phyloP scores from a whole-genome alignment of 1,139 yeast species.

The Protomyces inouyei region DNA sequence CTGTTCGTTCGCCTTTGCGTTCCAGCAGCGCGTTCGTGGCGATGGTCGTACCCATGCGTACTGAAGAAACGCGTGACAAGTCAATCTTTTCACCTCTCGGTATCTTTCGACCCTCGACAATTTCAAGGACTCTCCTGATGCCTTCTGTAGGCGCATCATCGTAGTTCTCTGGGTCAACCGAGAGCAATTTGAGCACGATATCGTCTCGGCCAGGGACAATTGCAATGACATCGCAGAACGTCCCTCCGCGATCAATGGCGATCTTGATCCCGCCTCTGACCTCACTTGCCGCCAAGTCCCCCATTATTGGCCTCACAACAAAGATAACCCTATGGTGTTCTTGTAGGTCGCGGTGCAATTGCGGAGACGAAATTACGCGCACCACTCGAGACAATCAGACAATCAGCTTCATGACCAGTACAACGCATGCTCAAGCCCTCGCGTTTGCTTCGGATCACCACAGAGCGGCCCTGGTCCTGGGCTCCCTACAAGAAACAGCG shows the following conservation, averaged over 20 bases:
- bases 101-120: constrained; percentile 44
- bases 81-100: constrained; percentile 45
- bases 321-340: no score
- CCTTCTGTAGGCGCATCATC: constrained; percentile 90
- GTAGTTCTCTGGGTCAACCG: constrained; percentile 83
- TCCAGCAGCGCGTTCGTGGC: constrained; percentile 73
- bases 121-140: constrained; percentile 68
- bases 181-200: constrained; percentile 63
- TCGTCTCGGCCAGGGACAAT: constrained; percentile 45
- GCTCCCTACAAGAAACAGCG: constrained; percentile 13
- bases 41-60: constrained; percentile 76
- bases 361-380: no score
- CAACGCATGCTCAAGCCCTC: neutral
- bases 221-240: constrained; percentile 75
- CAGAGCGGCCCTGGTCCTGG: constrained; percentile 24
- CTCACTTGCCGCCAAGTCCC: neutral
- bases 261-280: constrained; percentile 30
- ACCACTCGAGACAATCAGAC: no score
- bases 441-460: constrained; percentile 3
- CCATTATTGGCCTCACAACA: neutral
- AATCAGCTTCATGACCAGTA: neutral
- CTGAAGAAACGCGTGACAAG: constrained; percentile 50
- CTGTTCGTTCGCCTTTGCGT: constrained; percentile 62
- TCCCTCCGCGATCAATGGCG: constrained; percentile 52
- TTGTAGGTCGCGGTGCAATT: no score